phyloP scores from a whole-genome alignment of 2,329 filamentous ascomycete species.

The Chrysoporthe cubensis region DNA sequence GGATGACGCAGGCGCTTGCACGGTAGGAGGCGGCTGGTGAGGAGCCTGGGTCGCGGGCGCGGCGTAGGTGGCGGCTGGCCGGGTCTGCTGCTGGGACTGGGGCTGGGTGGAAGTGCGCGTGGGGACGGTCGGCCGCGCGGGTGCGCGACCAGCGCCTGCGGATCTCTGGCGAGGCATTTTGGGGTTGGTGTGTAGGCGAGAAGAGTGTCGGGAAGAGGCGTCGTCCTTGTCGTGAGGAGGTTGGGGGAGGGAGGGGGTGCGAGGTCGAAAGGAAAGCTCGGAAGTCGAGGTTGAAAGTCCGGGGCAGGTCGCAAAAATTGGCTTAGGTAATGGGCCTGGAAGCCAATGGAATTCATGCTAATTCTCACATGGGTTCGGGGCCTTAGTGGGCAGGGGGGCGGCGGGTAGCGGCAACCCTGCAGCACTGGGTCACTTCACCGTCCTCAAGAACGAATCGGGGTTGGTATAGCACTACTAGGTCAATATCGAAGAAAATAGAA shows the following conservation, averaged over 20 bases:
- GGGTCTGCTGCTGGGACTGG: conserved; percentile 61
- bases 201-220: conserved; percentile 18
- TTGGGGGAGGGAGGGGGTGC: conserved; percentile 21
- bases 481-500: too few relatives aligned
- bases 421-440: too few relatives aligned
- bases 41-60: conserved; percentile 50
- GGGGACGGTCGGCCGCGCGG: conserved; percentile 69
- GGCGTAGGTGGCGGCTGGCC: conserved; percentile 72
- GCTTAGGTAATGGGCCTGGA: conserved; percentile 29
- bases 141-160: conserved; percentile 58
- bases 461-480: too few relatives aligned
- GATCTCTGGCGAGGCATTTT: conserved; percentile 81
- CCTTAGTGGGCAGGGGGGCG: not conserved
- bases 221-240: conserved; percentile 9
- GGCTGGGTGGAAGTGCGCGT: conserved; percentile 54
- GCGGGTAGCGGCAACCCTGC: too few relatives aligned
- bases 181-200: conserved; percentile 26
- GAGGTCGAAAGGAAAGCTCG: not conserved
- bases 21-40: conserved; percentile 53
- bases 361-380: conserved; percentile 31
- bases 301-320: conserved; percentile 32
- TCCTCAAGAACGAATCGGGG: conserved; percentile 11
- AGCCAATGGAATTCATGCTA: conserved; percentile 36
- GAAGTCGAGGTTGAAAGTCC: conserved; percentile 30
- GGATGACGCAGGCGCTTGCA: conserved; percentile 51